Evolutionary conservation across 164 flowering plant genomes (phyloP), one percentile per base, ranked within the genome.

Genomic region (Nymphaea thermarum): DNA sequence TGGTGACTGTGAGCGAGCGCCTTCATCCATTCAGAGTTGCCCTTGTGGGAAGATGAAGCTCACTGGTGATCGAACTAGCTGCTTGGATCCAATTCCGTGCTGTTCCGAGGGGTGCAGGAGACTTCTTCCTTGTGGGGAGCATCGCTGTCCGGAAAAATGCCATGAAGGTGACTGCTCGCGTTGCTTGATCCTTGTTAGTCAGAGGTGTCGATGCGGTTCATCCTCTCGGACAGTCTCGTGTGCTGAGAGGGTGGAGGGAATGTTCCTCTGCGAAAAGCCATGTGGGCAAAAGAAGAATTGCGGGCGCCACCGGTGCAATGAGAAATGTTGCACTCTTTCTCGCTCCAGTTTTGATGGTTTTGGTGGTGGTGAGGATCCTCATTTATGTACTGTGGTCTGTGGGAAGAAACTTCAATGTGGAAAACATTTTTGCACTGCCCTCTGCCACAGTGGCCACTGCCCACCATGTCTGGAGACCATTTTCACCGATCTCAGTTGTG

Each of bases 321-420:
- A 94, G 75, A 80, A 90, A 16, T 94, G 98, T 71, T 94, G 99
- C 67, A 90, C 94, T 59, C 84, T 83, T 43, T 88, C 88, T 44
- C 77, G 68, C 74, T 73, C 93, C 5, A 75, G 45, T 42, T 41
- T 25, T 2, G 10, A 62, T 6, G 17, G 60, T 55, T 16, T 10
- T 8, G 60, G n/a, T 17, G 71, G 64, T 43, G 87, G 82, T 65
- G 85, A 92, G 96, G 87, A 88, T 66, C 96, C 96, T 5, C 98
- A 94, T 70, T 76, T 94, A 62, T 94, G 99, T 71, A 82, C 88
- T 12, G 85, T 94, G 81, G 62, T 78, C 2, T 94, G 99, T 77
- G 96, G 87, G 65, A 94, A 94, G 90, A 94, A 91, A 82, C 84
- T 88, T 41, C 80, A 93, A 72, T 94, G 99, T 72, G 98, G 99